A percentile compares a stretch with the other conserved stretches of the same genome.
phyloP scores from a whole-genome alignment of 768 basidiomycete species.

The Lyophyllum decastes region DNA sequence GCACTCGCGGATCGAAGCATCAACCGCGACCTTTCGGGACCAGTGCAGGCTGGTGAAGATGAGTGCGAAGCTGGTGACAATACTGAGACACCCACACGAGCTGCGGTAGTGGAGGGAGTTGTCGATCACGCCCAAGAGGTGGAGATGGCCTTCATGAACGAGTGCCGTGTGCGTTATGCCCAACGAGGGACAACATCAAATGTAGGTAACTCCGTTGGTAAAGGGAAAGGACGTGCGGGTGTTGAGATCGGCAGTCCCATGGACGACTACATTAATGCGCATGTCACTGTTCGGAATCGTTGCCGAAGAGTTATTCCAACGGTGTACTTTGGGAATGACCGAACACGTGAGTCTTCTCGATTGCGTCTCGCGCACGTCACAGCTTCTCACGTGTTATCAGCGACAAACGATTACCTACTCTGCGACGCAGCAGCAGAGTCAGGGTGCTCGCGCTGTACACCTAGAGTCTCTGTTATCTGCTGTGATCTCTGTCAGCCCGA shows the following conservation, averaged over 20 bases:
- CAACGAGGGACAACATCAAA: not conserved
- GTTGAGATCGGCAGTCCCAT: not conserved
- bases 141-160: not conserved
- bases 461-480: not conserved
- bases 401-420: conserved; percentile 5
- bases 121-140: not conserved
- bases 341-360: not conserved
- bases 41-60: not conserved
- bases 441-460: conserved; percentile 9
- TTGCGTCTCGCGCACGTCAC: not conserved
- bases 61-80: not conserved
- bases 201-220: not conserved
- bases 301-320: conserved; percentile 2
- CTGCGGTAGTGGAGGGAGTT: too few species aligned
- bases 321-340: too few species aligned
- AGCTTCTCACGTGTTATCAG: conserved; percentile 4
- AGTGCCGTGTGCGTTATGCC: not conserved
- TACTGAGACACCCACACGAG: not conserved
- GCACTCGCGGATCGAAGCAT: conserved; percentile 2
- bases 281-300: not conserved
- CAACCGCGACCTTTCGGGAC: not conserved
- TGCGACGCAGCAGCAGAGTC: not conserved
- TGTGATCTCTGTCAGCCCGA: conserved; percentile 10
- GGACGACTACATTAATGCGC: conserved; percentile 12
- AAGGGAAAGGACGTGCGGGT: not conserved